These are phyloP conservation scores for Dalbergia oliveri DNA, from an alignment of 306 rosid genomes.

Conservation along the genomic window DNA sequence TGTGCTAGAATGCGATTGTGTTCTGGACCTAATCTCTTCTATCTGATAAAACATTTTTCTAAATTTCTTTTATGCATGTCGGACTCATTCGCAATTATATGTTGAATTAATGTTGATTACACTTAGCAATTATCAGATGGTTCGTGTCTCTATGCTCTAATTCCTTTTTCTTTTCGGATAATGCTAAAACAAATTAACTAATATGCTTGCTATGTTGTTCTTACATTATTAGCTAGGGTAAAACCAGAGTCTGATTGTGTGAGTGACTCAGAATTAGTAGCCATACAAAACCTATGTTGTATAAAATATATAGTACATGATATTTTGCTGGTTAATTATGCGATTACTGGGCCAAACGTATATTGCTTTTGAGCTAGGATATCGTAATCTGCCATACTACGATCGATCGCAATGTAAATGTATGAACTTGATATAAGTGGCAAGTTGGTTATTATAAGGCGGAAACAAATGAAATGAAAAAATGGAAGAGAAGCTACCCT, in stretches of 20 bases:
- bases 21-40: slow-evolving; percentile 11
- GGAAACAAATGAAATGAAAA: background rate
- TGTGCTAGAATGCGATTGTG: background rate
- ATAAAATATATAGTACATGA: background rate
- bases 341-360: slow-evolving; percentile 16
- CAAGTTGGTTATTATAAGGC: background rate
- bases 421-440: background rate
- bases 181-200: background rate
- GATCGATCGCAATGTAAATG: too few species aligned
- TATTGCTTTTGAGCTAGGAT: background rate
- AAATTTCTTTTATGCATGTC: background rate
- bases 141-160: background rate
- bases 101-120: background rate
- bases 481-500: background rate
- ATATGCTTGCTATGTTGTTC: slow-evolving; percentile 14
- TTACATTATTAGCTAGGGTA: background rate
- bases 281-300: background rate
- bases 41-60: background rate
- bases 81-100: background rate
- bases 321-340: background rate
- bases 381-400: too few species aligned
- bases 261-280: background rate
- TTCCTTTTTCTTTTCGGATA: background rate
- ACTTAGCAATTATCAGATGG: background rate
- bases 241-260: background rate